These are phyloP conservation scores for Syzygium jambos DNA, from an alignment of 345 rosid genomes.

Conservation along the genomic window DNA sequence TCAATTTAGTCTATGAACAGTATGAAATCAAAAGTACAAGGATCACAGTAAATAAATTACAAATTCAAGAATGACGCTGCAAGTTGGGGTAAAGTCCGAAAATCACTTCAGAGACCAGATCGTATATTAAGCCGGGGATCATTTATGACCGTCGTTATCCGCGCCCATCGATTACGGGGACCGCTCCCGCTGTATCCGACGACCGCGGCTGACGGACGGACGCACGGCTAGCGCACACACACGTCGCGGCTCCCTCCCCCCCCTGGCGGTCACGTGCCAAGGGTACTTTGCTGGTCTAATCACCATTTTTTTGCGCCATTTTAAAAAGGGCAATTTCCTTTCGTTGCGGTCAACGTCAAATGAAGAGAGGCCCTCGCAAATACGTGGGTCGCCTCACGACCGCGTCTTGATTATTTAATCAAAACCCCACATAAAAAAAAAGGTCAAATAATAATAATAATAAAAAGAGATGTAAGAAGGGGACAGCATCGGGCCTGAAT, in stretches of 20 bases:
- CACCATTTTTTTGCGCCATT: no score
- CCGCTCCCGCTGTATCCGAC: background rate
- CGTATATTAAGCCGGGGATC: no score
- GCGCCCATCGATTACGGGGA: background rate
- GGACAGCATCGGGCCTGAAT: background rate
- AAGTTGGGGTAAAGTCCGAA: no score
- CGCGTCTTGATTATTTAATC: background rate
- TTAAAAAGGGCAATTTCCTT: background rate
- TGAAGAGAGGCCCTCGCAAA: accelerated
- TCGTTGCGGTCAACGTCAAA: background rate
- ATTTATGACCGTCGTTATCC: background rate
- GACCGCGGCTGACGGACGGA: background rate
- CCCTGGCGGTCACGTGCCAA: background rate
- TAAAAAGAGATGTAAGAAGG: background rate
- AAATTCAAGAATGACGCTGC: no score
- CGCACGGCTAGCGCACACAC: background rate
- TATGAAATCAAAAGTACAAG: no score
- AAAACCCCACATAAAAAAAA: background rate
- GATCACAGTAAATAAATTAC: no score
- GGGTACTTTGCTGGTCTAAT: background rate
- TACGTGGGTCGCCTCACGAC: background rate
- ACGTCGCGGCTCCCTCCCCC: background rate
- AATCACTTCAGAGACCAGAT: no score
- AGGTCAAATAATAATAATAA: no score
- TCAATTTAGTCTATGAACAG: no score